These are phyloP conservation scores for Ceratorhiza oryzae-sativae DNA, from an alignment of 1,284 basidiomycete genomes.

Conservation along the genomic window DNA sequence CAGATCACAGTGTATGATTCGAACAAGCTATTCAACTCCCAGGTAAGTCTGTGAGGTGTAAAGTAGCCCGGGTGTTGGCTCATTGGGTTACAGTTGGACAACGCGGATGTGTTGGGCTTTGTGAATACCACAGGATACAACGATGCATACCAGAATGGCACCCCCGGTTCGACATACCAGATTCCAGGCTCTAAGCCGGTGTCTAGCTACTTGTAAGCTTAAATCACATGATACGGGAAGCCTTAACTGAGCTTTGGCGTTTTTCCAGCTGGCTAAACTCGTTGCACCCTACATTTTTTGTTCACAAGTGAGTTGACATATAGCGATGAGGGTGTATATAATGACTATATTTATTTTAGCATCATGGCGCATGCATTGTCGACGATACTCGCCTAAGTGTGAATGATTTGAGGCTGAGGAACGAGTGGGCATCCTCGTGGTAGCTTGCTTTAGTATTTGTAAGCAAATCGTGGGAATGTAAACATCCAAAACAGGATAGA, in stretches of 20 bases:
- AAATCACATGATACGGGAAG: no score
- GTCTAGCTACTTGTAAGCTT: conserved; percentile 37
- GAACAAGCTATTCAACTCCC: conserved; percentile 38
- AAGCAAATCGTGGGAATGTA: background rate
- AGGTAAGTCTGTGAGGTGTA: conserved; percentile 3
- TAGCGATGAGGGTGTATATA: background rate
- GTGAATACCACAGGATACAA: conserved; percentile 37
- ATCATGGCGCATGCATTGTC: conserved; percentile 35
- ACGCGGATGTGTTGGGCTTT: conserved; percentile 35
- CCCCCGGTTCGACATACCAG: conserved; percentile 38
- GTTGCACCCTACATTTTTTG: conserved; percentile 34
- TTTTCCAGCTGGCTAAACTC: conserved; percentile 36
- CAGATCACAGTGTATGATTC: conserved; percentile 37
- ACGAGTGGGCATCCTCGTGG: background rate
- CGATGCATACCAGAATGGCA: conserved; percentile 37
- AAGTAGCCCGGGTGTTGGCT: background rate
- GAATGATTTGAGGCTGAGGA: background rate
- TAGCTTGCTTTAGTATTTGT: background rate
- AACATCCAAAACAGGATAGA: no score
- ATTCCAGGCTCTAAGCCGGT: conserved; percentile 37
- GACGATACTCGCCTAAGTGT: conserved; percentile 12
- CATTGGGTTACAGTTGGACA: conserved; percentile 20
- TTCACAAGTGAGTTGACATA: conserved; percentile 35
- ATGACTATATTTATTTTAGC: background rate
- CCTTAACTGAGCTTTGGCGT: background rate